phyloP scores from a whole-genome alignment of 768 basidiomycete genomes.

The Termitomyces bulborhizus region DNA sequence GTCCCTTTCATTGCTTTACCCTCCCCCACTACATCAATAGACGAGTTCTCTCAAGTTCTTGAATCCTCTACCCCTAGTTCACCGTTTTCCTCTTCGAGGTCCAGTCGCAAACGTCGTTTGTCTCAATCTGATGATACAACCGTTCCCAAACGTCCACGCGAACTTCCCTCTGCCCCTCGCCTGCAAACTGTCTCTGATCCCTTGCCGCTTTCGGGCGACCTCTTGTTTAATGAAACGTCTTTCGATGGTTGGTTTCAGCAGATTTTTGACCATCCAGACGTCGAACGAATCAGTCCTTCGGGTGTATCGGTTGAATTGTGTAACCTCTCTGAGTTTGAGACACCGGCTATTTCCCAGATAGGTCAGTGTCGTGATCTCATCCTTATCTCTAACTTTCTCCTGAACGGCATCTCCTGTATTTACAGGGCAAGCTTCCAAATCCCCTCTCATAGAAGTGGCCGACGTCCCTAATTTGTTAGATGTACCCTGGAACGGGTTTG shows the following conservation, averaged over 20 bases:
- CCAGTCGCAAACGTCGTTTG: constrained; percentile 30
- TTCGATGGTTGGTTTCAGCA: constrained; percentile 31
- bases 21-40: constrained; percentile 10
- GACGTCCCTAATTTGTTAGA: not conserved
- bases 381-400: not conserved
- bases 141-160: constrained; percentile 23
- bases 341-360: no score
- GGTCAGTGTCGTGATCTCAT: no score
- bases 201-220: constrained; percentile 12
- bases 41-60: not conserved
- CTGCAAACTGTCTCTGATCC: constrained; percentile 24
- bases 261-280: no score
- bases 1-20: not conserved
- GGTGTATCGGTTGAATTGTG: constrained; percentile 29
- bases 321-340: constrained; percentile 18
- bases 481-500: not conserved
- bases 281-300: constrained; percentile 17
- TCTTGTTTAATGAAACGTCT: constrained; percentile 12
- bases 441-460: not conserved
- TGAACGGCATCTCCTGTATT: no score
- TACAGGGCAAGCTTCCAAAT: no score
- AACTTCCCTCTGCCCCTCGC: constrained; percentile 12
- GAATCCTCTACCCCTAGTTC: not conserved
- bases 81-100: not conserved
- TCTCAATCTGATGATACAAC: constrained; percentile 22